Percentiles rank a stretch among this genome's conserved stretches.
phyloP scores from a whole-genome alignment of 78 protist genomes.

The Ministeria vibrans region DNA sequence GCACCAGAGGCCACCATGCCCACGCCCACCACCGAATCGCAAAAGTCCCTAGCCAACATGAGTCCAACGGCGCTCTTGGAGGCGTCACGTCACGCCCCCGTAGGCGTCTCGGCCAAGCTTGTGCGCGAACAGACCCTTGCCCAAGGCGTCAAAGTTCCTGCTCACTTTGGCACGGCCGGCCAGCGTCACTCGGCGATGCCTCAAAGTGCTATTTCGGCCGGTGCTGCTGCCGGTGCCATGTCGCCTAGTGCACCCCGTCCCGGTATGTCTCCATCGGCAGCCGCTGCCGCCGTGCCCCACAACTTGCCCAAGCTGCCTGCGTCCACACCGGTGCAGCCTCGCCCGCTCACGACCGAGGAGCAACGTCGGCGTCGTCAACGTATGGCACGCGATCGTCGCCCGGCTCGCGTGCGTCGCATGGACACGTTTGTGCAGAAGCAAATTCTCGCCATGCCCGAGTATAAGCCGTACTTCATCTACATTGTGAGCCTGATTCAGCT shows the following conservation, averaged over 20 bases:
- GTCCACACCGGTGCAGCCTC: too few relatives aligned
- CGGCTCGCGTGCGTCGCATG: background rate
- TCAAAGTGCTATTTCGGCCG: too few relatives aligned
- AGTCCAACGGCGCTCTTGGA: background rate
- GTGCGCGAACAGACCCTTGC: background rate
- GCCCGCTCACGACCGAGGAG: background rate
- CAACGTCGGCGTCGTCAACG: background rate
- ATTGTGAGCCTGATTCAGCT: background rate
- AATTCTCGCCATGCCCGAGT: background rate
- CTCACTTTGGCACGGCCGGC: too few relatives aligned
- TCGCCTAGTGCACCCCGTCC: background rate
- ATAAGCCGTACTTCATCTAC: background rate
- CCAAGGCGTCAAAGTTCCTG: background rate
- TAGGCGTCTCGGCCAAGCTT: background rate
- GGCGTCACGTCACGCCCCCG: background rate
- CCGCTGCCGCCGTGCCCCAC: background rate
- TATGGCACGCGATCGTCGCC: background rate
- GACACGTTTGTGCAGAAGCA: slow-evolving; percentile 8
- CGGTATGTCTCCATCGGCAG: background rate
- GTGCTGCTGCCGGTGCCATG: too few relatives aligned
- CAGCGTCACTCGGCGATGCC: too few relatives aligned
- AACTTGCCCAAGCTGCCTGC: too few relatives aligned
- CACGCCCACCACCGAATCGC: background rate
- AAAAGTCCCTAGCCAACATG: background rate
- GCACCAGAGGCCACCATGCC: too few relatives aligned